Evolutionary conservation across 2,329 filamentous ascomycete species (phyloP), one percentile per base, ranked within the genome.

Genomic region (Diplodia mutila): DNA sequence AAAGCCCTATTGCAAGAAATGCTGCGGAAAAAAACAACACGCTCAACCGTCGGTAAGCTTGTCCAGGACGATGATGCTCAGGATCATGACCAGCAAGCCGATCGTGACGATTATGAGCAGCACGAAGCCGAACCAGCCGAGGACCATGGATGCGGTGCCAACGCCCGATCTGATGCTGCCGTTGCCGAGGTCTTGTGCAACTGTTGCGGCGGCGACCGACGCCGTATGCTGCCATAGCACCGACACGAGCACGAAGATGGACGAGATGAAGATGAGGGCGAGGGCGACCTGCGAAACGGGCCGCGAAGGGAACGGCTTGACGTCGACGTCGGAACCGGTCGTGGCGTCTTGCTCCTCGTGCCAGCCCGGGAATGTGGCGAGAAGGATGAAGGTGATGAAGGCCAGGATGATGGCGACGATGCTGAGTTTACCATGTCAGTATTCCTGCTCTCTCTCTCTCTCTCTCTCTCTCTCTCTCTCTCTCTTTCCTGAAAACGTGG

Each of bases 371-470:
- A 98, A 99, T 39, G 95, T 98, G 66, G 94, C 94, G 65, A 99
- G 90, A 51, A 99, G 88, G 70, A 99, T 87, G 78, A 99, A 92
- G 79, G 93, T 97, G 80, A 98, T 86, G 82, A 98, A 98, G 73
- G 95, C 94, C 76, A 99, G 93, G 78, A 99, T 92, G 77, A 98
- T 94, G 76, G 95, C 95, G 76, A 99, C 94, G 83, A 99, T 99
- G 71, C 92, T 95, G 72, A 2, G 7, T 12, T 1, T 18, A 64
- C 63, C 5, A 55, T 54, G 69, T 63, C 53, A 61, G 55, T 67
- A 53, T 55, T 9, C 32, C 21, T 32, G 6, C 49, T 6, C 63
- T 2, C 7, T 14, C n/a, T 12, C 39, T n/a, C n/a, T n/a, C n/a
- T n/a, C n/a, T n/a, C n/a, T n/a, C n/a, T n/a, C n/a, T n/a, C n/a